Evolutionary conservation across 2,329 filamentous ascomycete genomes (phyloP).

Genomic region (Pseudogymnoascus destructans): DNA sequence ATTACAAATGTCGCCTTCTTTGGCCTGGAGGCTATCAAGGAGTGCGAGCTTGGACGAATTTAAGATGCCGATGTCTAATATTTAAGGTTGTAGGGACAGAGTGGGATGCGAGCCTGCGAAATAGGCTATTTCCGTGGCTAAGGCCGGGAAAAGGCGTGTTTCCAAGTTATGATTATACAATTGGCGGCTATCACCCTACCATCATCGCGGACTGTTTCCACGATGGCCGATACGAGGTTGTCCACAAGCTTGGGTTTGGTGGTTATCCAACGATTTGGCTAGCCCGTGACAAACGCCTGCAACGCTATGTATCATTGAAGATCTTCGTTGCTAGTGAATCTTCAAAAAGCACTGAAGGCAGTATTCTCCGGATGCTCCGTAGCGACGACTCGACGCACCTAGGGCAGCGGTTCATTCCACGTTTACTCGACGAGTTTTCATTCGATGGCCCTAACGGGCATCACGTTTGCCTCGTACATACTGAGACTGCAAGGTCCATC

Average conservation of each 20-base stretch:
- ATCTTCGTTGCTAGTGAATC: slow-evolving; percentile 11
- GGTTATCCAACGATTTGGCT: slow-evolving; percentile 35
- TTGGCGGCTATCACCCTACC: slow-evolving; percentile 33
- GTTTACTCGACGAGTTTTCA: slow-evolving; percentile 28
- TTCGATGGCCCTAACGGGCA: slow-evolving; percentile 32
- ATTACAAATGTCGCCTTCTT: neutral
- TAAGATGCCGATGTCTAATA: neutral
- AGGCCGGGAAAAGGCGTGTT: neutral
- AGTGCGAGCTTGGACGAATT: neutral
- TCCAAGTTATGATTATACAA: slow-evolving; percentile 13
- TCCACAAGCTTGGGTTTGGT: slow-evolving; percentile 35
- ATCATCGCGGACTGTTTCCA: slow-evolving; percentile 30
- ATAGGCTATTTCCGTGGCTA: neutral
- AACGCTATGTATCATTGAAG: slow-evolving; percentile 14
- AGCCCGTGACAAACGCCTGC: slow-evolving; percentile 22
- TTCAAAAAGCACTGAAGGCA: neutral
- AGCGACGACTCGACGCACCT: slow-evolving; percentile 12
- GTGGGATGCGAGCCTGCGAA: neutral
- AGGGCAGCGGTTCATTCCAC: slow-evolving; percentile 24
- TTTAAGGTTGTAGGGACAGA: neutral
- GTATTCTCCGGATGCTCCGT: neutral
- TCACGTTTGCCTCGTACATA: slow-evolving; percentile 32
- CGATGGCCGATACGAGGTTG: slow-evolving; percentile 30
- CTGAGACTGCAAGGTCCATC: neutral
- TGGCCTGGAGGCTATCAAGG: neutral